Conservation (phyloP, 192 early-diverging fungal genomes). For the Rhizophagus sp. region DNA sequence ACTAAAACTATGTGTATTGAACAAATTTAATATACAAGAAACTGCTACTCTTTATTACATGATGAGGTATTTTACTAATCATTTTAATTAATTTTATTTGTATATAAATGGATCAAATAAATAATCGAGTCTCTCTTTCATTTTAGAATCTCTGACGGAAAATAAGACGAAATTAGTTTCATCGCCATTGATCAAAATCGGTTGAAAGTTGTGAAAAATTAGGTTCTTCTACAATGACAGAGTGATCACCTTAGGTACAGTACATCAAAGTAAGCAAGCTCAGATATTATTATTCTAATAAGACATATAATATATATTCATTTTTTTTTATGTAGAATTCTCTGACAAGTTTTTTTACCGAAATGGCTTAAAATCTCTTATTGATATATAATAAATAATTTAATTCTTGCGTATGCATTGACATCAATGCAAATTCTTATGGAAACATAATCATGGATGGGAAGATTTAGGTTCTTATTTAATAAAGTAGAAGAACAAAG, state of each 20-base stretch:
- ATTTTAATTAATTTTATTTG: no score
- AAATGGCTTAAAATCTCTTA: conserved; percentile 57
- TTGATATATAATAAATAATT: conserved; percentile 35
- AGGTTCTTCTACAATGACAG: conserved; percentile 46
- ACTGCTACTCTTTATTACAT: no score
- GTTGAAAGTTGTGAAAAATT: conserved; percentile 13
- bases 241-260: conserved; percentile 48
- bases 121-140: no score
- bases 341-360: conserved; percentile 58
- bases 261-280: conserved; percentile 34
- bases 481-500: conserved; percentile 36
- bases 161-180: conserved; percentile 20
- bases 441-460: conserved; percentile 63
- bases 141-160: no score
- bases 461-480: conserved; percentile 52
- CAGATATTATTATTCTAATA: neutral
- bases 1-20: no score
- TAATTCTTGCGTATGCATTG: no score
- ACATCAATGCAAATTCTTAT: no score
- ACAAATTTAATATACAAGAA: no score
- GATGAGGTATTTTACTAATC: no score
- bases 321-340: conserved; percentile 56
- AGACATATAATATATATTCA: neutral
- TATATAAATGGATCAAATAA: no score
- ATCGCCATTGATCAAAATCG: conserved; percentile 17